Percentiles rank a stretch among this genome's conserved stretches.
phyloP scores from a whole-genome alignment of 305 asterid species.

The Striga hermonthica region DNA sequence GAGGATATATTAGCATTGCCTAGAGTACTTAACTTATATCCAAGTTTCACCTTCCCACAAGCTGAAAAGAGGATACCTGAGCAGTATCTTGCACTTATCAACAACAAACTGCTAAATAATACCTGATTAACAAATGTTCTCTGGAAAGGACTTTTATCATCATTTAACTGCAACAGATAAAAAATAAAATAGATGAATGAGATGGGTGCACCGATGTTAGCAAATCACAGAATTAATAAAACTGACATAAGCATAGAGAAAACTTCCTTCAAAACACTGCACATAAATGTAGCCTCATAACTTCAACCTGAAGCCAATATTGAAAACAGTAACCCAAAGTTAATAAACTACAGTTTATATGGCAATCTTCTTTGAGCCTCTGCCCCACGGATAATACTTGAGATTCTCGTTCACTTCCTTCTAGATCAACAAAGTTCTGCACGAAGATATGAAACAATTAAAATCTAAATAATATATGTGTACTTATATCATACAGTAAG shows the following conservation, averaged over 20 bases:
- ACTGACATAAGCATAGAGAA: slow-evolving; percentile 9
- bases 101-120: slow-evolving; percentile 29
- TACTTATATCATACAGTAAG: slow-evolving; percentile 27
- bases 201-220: slow-evolving; percentile 29
- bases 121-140: slow-evolving; percentile 98
- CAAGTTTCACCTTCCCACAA: slow-evolving; percentile 20
- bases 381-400: slow-evolving; percentile 91
- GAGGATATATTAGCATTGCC: slow-evolving; percentile 16
- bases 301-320: no score
- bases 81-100: slow-evolving; percentile 13
- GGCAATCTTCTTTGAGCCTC: slow-evolving; percentile 97
- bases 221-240: slow-evolving; percentile 21
- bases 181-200: slow-evolving; percentile 24
- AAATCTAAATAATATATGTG: slow-evolving; percentile 7
- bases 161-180: slow-evolving; percentile 72
- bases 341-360: slow-evolving; percentile 93
- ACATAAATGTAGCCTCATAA: no score
- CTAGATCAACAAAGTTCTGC: slow-evolving; percentile 98
- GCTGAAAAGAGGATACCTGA: slow-evolving; percentile 15
- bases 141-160: slow-evolving; percentile 93
- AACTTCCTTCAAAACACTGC: slow-evolving; percentile 25
- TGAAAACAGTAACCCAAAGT: no score
- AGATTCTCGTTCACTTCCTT: slow-evolving; percentile 98
- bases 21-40: slow-evolving; percentile 20
- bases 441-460: slow-evolving; percentile 31